Evolutionary conservation across 2,329 filamentous ascomycete species (phyloP), one percentile per base, ranked within the genome.

Genomic region (Cercospora sojina): DNA sequence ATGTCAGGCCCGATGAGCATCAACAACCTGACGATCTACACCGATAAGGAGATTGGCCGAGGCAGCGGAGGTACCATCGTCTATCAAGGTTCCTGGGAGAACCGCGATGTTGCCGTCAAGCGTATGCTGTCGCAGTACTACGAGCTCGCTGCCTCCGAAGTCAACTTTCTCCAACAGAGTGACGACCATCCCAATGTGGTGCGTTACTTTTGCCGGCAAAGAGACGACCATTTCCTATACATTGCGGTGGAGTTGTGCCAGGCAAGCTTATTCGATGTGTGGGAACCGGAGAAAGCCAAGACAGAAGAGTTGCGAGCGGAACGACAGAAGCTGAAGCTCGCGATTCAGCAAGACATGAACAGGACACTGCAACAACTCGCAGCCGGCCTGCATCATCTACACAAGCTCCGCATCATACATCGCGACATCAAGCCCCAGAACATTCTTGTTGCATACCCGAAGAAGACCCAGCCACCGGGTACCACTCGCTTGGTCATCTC

Each of bases 11-110:
- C 81, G 12, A 81, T 88, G 67, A 83, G 85, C 53, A 88, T 89
- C 72, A 87, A 87, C 60, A 87, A 85, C 67, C 79, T 89, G 25
- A 83, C 82, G 62, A 87, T 89, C 31, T 82, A 85, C 70, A 87
- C 85, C 25, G 84, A 88, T 71, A 83, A 81, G 31, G 83, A 88
- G 18, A 81, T 90, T 43, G 88, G 88, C 1, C 85, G 92, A 66
- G 95, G 95, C 63, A 98, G 94, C 78, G 96, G 97, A 76, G 95
- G 95, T n/a, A 99, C 95, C 0, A 88, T 96, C 62, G 95, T 99
- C 0, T 98, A 95, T 78, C 90, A 92, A 58, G 95, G 95, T n/a
- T 91, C 89, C 62, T 98, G 96, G 77, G 95, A 82, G 77, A 93
- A 93, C 25, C 90, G 93, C 59, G 90, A 93, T 53, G 94, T 99